These are phyloP conservation scores for Tanacetum coccineum DNA, from an alignment of 129 eudicot genomes.

Conservation along the genomic window DNA sequence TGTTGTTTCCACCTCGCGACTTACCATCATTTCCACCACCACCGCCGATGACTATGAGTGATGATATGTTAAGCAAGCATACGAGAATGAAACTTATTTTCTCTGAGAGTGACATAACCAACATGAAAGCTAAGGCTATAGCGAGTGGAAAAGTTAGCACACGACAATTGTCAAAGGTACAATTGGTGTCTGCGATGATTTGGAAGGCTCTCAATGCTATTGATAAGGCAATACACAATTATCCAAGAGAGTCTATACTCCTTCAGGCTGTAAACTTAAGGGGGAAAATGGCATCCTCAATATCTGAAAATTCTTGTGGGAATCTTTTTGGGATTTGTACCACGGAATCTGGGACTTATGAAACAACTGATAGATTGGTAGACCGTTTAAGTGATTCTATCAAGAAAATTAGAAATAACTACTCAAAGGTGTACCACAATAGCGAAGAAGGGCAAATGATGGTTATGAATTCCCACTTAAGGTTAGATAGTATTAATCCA, in stretches of 20 bases:
- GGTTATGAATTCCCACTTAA: slow-evolving; percentile 16
- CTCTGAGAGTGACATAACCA: background rate
- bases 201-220: slow-evolving; percentile 1
- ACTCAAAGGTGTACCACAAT: slow-evolving; percentile 17
- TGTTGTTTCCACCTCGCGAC: background rate
- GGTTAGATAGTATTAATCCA: background rate
- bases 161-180: background rate
- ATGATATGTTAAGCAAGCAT: background rate
- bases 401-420: background rate
- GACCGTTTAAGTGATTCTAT: background rate
- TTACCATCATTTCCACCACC: background rate
- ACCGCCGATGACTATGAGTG: background rate
- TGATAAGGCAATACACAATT: background rate
- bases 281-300: background rate
- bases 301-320: background rate
- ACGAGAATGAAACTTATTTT: background rate
- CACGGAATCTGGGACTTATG: background rate
- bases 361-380: slow-evolving; percentile 4
- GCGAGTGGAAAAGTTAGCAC: background rate
- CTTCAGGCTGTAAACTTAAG: background rate
- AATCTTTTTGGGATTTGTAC: background rate
- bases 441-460: slow-evolving; percentile 14
- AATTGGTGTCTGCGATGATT: background rate
- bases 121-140: background rate
- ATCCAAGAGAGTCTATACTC: background rate